phyloP scores from a whole-genome alignment of 306 rosid species.

The Morella rubra region DNA sequence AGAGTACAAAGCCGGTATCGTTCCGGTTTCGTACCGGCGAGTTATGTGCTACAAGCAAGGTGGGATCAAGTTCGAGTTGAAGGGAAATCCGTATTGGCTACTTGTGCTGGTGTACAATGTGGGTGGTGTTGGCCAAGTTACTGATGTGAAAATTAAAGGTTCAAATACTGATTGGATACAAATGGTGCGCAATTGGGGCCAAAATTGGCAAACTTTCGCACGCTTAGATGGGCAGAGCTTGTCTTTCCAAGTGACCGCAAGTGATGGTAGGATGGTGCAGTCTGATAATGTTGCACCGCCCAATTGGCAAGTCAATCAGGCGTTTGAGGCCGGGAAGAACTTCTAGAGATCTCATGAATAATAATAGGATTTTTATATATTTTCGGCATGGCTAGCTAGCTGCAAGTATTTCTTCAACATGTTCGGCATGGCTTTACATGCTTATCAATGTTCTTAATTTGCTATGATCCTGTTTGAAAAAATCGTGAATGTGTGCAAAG shows the following conservation, averaged over 20 bases:
- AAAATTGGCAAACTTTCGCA: constrained; percentile 15
- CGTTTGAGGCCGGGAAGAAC: background rate
- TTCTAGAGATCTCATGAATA: background rate
- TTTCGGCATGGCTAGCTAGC: too few species aligned
- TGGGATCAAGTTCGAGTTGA: constrained; percentile 15
- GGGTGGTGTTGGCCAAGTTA: constrained; percentile 22
- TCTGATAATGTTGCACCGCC: constrained; percentile 5
- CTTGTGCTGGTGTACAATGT: constrained; percentile 21
- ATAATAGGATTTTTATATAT: too few species aligned
- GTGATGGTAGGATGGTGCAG: constrained; percentile 15
- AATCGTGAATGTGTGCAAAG: too few species aligned
- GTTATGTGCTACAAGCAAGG: constrained; percentile 7
- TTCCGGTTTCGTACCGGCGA: constrained; percentile 5
- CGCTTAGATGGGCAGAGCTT: constrained; percentile 12
- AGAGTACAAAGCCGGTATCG: constrained; percentile 14
- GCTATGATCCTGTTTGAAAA: too few species aligned
- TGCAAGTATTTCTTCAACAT: too few species aligned
- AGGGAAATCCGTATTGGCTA: constrained; percentile 20
- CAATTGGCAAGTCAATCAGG: constrained; percentile 12
- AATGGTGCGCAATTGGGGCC: constrained; percentile 20
- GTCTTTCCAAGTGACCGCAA: constrained; percentile 19
- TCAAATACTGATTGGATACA: background rate
- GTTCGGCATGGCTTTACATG: too few species aligned
- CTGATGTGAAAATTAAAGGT: constrained; percentile 18
- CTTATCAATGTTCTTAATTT: too few species aligned